Percentiles rank a stretch among this genome's conserved stretches.
Evolutionary conservation across 2,329 filamentous ascomycete species (phyloP).

Genomic region (Verticillium zaregamsianum): DNA sequence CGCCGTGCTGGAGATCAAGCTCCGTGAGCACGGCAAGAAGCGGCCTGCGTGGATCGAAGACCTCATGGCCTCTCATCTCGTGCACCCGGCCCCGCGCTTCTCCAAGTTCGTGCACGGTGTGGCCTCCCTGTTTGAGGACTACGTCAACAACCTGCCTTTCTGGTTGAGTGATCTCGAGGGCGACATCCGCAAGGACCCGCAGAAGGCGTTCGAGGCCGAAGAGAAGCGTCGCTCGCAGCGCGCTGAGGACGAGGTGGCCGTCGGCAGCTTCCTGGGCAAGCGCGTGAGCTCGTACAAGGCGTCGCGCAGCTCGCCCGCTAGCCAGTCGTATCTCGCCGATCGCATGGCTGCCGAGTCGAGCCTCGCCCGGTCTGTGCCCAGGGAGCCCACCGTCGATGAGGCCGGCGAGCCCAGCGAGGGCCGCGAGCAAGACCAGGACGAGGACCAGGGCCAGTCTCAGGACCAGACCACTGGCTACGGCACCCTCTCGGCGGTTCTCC

Average conservation of each 20-base stretch:
- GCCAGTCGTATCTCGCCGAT: conserved; percentile 60
- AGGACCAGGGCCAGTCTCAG: conserved; percentile 24
- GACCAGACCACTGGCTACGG: conserved; percentile 39
- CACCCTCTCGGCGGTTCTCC: conserved; percentile 69
- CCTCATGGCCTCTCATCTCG: conserved; percentile 85
- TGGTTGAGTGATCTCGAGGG: conserved; percentile 90
- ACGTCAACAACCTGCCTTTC: conserved; percentile 94
- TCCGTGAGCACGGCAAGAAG: conserved; percentile 64
- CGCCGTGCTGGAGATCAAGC: conserved; percentile 88
- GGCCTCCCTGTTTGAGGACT: conserved; percentile 87
- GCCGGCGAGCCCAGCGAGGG: conserved; percentile 19
- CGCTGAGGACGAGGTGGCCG: conserved; percentile 81
- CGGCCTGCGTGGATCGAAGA: conserved; percentile 85
- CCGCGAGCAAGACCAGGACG: conserved; percentile 7
- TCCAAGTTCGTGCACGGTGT: conserved; percentile 97
- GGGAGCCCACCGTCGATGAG: conserved; percentile 5
- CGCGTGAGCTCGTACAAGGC: conserved; percentile 48
- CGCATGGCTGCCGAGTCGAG: conserved; percentile 43
- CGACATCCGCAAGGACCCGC: conserved; percentile 91
- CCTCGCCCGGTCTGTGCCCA: conserved; percentile 23
- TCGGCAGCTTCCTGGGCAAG: conserved; percentile 78
- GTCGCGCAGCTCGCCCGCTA: conserved; percentile 61
- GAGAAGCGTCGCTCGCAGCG: conserved; percentile 77
- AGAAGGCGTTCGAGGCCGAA: conserved; percentile 85
- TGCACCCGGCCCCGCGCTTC: conserved; percentile 85